These are phyloP conservation scores for Xerocomus minutiporus DNA, from an alignment of 1,284 basidiomycete species.

Conservation along the genomic window DNA sequence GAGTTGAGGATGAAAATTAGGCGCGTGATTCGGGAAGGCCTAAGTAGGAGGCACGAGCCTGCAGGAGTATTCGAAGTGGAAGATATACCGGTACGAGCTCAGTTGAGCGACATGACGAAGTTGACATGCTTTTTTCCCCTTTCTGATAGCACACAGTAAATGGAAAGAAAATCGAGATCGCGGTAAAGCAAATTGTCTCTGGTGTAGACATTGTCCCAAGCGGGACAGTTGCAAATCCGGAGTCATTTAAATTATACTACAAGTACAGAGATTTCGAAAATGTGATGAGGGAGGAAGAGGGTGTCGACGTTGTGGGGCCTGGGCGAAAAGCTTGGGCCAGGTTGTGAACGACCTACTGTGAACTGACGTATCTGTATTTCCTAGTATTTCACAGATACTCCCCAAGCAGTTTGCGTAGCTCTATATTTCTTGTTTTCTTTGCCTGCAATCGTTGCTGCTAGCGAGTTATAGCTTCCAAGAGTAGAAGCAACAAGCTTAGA, in stretches of 20 bases:
- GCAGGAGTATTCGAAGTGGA: conserved; percentile 55
- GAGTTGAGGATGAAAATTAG: conserved; percentile 54
- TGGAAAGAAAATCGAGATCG: conserved; percentile 72
- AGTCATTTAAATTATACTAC: conserved; percentile 57
- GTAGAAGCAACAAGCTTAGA: neutral
- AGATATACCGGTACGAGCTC: conserved; percentile 57
- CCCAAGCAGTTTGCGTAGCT: conserved; percentile 15
- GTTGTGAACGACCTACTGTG: conserved; percentile 11
- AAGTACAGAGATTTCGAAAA: conserved; percentile 50
- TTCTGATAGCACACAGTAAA: conserved; percentile 60
- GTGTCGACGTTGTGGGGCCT: neutral
- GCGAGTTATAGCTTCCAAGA: neutral
- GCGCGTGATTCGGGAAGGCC: conserved; percentile 54
- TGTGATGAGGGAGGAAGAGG: conserved; percentile 18
- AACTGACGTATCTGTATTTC: neutral
- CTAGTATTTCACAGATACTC: conserved; percentile 8
- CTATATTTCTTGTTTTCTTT: conserved; percentile 11
- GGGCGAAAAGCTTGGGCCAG: conserved; percentile 7
- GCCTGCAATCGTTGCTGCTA: conserved; percentile 6
- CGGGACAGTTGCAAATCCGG: conserved; percentile 67
- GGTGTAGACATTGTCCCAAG: conserved; percentile 57
- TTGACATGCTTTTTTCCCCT: neutral
- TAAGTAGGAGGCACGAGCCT: conserved; percentile 76
- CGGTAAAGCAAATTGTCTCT: conserved; percentile 69
- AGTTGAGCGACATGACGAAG: neutral